Evolutionary conservation across 768 basidiomycete genomes (phyloP).

Genomic region (Russula compacta): DNA sequence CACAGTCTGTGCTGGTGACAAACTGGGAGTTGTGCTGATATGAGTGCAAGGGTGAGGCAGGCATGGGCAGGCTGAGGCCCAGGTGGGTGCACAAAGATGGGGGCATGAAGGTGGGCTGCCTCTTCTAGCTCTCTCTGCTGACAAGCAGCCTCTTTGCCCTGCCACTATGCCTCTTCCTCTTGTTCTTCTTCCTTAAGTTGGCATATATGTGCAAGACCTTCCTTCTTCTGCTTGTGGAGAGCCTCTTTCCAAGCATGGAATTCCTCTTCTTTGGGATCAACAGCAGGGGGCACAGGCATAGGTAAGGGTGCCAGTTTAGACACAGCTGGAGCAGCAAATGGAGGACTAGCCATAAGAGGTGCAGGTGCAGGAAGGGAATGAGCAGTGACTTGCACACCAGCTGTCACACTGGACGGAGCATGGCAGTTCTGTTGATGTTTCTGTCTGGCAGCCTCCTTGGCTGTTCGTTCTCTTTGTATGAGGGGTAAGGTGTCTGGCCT

Average conservation of each 20-base stretch:
- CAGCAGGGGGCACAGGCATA: constrained; percentile 33
- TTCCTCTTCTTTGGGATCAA: constrained; percentile 72
- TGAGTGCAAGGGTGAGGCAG: too few relatives aligned
- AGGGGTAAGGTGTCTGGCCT: too few relatives aligned
- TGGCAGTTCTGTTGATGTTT: too few relatives aligned
- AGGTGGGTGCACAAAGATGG: too few relatives aligned
- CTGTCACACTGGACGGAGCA: too few relatives aligned
- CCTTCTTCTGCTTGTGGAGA: constrained; percentile 63
- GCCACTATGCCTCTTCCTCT: constrained; percentile 42
- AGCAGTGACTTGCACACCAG: constrained; percentile 2
- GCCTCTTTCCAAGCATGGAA: constrained; percentile 61
- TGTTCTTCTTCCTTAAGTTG: constrained; percentile 58
- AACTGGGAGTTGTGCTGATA: too few relatives aligned
- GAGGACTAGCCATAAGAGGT: constrained; percentile 26
- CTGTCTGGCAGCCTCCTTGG: too few relatives aligned
- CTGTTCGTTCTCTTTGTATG: too few relatives aligned
- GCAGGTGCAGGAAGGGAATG: constrained; percentile 26
- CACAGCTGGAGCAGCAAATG: constrained; percentile 27
- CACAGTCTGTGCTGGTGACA: too few relatives aligned
- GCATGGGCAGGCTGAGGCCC: too few relatives aligned
- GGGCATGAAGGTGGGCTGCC: too few relatives aligned
- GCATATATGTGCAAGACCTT: constrained; percentile 60
- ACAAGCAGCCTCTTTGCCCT: constrained; percentile 28
- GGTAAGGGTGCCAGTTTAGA: constrained; percentile 29
- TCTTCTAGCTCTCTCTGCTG: constrained; percentile 27